Conservation (phyloP, 352 stramenopile species). For the Phytophthora hybrid region DNA sequence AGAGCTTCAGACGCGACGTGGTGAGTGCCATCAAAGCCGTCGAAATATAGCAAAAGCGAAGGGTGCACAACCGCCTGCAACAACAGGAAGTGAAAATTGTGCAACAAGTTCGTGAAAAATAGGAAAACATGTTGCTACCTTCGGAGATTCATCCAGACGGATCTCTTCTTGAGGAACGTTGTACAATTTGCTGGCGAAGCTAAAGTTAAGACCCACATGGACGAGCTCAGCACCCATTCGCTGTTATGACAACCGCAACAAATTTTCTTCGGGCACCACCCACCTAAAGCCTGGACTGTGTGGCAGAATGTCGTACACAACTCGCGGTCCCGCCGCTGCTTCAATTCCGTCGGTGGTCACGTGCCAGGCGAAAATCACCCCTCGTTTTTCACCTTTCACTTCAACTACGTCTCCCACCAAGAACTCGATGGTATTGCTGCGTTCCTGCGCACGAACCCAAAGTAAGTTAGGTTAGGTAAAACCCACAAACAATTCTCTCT, state of each 20-base stretch:
- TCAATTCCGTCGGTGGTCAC: conserved; percentile 41
- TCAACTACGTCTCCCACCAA: conserved; percentile 76
- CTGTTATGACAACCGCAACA: too few relatives aligned
- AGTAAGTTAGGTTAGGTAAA: background rate
- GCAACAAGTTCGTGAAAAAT: background rate
- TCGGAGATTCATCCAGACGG: conserved; percentile 43
- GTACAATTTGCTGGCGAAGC: conserved; percentile 63
- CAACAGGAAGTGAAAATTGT: background rate
- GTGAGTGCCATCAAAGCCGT: conserved; percentile 67
- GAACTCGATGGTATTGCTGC: conserved; percentile 61
- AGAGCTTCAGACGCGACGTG: conserved; percentile 73
- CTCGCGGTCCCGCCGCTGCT: conserved; percentile 44
- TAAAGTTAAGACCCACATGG: conserved; percentile 15
- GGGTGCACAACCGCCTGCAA: conserved; percentile 66
- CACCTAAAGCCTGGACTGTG: conserved; percentile 64
- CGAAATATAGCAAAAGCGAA: conserved; percentile 79
- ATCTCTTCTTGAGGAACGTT: conserved; percentile 70
- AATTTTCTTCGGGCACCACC: background rate
- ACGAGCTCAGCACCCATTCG: background rate
- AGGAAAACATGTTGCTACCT: conserved; percentile 35
- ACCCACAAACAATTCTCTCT: background rate
- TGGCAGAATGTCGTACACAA: conserved; percentile 78
- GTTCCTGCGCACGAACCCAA: conserved; percentile 40
- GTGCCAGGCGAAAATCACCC: conserved; percentile 74
- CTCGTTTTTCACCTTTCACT: conserved; percentile 56